Evolutionary conservation across 768 basidiomycete genomes (phyloP), one percentile per base, ranked within the genome.

Genomic region (Pleurotus tuber-regium): DNA sequence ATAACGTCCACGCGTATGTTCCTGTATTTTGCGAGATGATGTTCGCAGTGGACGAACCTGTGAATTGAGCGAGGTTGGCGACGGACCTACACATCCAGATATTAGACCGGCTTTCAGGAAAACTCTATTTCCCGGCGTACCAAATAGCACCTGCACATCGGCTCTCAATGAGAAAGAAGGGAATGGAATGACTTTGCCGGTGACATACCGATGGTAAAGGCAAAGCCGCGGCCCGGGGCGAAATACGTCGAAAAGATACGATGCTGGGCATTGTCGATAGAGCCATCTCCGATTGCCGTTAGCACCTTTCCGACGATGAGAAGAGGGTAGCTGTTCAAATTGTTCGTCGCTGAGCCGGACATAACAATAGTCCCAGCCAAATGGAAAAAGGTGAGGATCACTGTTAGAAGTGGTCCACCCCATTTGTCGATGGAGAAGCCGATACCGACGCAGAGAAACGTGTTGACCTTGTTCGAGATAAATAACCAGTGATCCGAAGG

Each of bases 171-270:
- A 14, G 29, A 40, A 40, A 24, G 40, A 14, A 31, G 33, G 31
- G 38, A 41, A 51, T 41, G 14, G 49, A 46, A 40, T 35, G 40
- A 29, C 30, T n/a, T n/a, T 26, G 40, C 14, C 48, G 31, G 25
- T 35, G 46, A 48, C 60, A 44, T 29, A 61, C 65, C 67, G 40
- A 71, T 70, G 23, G 70, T 70, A 52, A 67, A 67, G 19, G 65
- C 71, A 48, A 72, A 70, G 9, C 73, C 73, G 33, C 62, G 61
- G n/a, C 73, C 73, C 11, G 70, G 70, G 2, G 69, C 70, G 44
- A 74, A 73, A 57, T 74, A 74, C 4, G 73, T 72, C 19, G 71
- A 67, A 61, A 74, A 71, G 23, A 74, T 71, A 14, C 71, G 65
- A 57, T 74, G 73, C 55, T 74, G 72, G 2, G 71, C 71, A 52